Base-by-base conservation (phyloP, 176 grass and related monocot genomes). In the Thalia dealbata region DNA sequence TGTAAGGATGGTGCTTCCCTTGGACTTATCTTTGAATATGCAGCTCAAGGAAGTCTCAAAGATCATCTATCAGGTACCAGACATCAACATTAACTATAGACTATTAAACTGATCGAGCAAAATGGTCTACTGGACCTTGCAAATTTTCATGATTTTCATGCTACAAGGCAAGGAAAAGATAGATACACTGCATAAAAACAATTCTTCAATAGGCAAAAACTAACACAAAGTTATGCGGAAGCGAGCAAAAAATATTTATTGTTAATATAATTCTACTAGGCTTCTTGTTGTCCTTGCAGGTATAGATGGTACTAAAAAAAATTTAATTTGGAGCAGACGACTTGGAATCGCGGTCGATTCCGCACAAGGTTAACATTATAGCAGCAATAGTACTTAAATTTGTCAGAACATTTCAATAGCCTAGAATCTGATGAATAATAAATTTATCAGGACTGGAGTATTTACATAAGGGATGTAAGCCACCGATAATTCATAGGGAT, bases 401-500 rank as follows among this genome's bases (percentile, higher is more conserved):
- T 29, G 5, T 64, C 13, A 10, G 28, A 23, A 43, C 22, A 41
- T 41, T 67, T 42, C 18, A 42, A 7, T 11, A 21, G 5, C n/a
- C 5, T 21, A 42, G 28, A 67, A 44, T 42, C 27, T 68, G 43
- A 43, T 43, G 1, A 68, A 43, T 7, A 12, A 68, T 68, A 43
- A 15, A 22, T 43, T 42, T 10, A 68, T 18, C 65, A 68, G 65
- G 65, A 14, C 14, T 68, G 22, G 65, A 68, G 65, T 68, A 68
- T 43, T 9, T 68, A 43, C 65, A 68, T n/a, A 68, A 68, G 16
- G 30, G 35, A 43, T 68, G 65, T 43, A 68, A 68, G 19, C 65
- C 65, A 43, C 65, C 65, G n/a, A 68, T 68, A 44, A 68, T 68
- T 68, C 65, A 68, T 43, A 41, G 65, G 42, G 65, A 68, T 23